These are phyloP conservation scores for Solanum piurae DNA, from an alignment of 257 asterid genomes.

Conservation along the genomic window DNA sequence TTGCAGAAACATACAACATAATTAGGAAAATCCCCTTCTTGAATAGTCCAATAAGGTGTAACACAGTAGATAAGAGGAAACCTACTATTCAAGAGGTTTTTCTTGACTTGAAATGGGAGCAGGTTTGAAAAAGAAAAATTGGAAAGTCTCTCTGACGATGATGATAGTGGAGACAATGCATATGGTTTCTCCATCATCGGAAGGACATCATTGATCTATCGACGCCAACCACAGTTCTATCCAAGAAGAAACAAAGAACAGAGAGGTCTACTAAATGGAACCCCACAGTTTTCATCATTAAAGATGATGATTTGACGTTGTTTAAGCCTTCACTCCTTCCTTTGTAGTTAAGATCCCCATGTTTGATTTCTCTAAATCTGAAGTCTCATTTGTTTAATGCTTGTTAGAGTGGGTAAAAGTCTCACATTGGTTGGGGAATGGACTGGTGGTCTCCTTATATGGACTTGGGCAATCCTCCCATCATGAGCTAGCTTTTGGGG, in stretches of 20 bases:
- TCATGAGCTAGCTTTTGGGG: too few species aligned
- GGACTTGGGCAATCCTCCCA: too few species aligned
- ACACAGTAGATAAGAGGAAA: neutral
- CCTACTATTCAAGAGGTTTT: neutral
- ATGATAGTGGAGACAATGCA: neutral
- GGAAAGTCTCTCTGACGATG: neutral
- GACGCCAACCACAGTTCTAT: neutral
- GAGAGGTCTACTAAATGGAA: neutral
- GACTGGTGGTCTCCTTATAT: too few species aligned
- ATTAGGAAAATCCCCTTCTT: neutral
- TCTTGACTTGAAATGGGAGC: neutral
- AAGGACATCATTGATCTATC: neutral
- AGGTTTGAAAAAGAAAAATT: neutral
- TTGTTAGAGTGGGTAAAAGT: too few species aligned
- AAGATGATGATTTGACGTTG: neutral
- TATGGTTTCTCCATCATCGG: neutral
- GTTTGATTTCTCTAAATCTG: neutral
- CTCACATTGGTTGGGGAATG: too few species aligned
- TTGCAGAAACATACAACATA: neutral
- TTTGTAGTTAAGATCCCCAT: neutral
- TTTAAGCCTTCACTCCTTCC: neutral
- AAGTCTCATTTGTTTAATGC: neutral
- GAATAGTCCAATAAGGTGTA: neutral
- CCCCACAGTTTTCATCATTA: neutral
- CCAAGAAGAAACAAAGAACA: neutral